These are phyloP conservation scores for Backusella parvicylindrica DNA, from an alignment of 192 early-diverging fungal genomes.

Conservation along the genomic window DNA sequence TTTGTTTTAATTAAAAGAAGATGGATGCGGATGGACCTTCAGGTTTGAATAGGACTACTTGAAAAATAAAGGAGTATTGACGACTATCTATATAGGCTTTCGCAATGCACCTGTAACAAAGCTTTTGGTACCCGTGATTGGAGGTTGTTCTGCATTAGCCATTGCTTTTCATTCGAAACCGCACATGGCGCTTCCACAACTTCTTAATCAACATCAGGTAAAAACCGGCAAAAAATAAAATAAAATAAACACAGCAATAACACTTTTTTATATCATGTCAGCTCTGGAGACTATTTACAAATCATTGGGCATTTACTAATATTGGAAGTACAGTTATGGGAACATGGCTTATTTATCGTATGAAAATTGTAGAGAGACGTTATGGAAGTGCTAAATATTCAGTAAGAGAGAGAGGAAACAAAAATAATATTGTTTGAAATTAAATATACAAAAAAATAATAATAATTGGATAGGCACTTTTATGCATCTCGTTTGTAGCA, in stretches of 20 bases:
- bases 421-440: neutral
- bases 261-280: slow-evolving; percentile 8
- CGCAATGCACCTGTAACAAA: slow-evolving; percentile 60
- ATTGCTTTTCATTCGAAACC: slow-evolving; percentile 39
- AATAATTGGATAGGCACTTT: slow-evolving; percentile 36
- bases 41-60: neutral
- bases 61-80: neutral
- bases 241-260: neutral
- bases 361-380: slow-evolving; percentile 55
- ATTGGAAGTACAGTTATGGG: slow-evolving; percentile 51
- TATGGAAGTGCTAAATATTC: slow-evolving; percentile 59
- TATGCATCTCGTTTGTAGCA: slow-evolving; percentile 44
- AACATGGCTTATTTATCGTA: slow-evolving; percentile 50
- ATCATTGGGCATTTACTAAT: slow-evolving; percentile 47
- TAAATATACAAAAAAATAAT: neutral
- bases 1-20: neutral
- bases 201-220: slow-evolving; percentile 49
- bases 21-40: slow-evolving; percentile 14
- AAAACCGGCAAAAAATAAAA: neutral
- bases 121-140: slow-evolving; percentile 42
- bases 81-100: slow-evolving; percentile 40
- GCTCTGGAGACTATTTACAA: slow-evolving; percentile 54
- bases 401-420: slow-evolving; percentile 26
- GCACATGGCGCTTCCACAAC: slow-evolving; percentile 36
- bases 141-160: slow-evolving; percentile 45